These are phyloP conservation scores for Tillandsia leiboldiana DNA, from an alignment of 176 grass and related monocot species.

Conservation along the genomic window DNA sequence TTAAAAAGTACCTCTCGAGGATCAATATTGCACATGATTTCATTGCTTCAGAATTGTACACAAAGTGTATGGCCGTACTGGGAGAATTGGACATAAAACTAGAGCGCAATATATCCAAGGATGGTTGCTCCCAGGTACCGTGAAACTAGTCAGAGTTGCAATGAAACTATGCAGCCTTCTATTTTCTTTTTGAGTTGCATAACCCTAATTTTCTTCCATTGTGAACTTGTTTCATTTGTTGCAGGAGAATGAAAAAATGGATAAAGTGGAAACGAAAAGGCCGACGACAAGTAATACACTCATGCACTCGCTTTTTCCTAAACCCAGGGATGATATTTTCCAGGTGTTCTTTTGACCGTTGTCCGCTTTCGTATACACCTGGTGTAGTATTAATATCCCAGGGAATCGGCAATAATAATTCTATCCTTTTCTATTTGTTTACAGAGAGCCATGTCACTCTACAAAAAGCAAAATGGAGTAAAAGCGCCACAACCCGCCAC, in stretches of 20 bases:
- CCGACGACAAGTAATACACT: constrained; percentile 29
- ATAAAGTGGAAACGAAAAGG: constrained; percentile 30
- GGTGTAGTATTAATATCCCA: not conserved
- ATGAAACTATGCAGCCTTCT: not conserved
- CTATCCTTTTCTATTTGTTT: constrained; percentile 8
- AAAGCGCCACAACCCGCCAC: constrained; percentile 2
- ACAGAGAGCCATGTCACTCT: constrained; percentile 79
- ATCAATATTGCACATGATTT: constrained; percentile 57
- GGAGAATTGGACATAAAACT: constrained; percentile 36
- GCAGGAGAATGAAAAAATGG: constrained; percentile 28
- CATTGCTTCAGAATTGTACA: constrained; percentile 57
- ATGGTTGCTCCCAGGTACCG: constrained; percentile 20
- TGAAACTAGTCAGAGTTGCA: not conserved
- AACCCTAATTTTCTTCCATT: not conserved
- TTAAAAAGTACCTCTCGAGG: constrained; percentile 54
- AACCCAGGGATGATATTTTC: constrained; percentile 42
- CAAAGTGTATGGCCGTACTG: constrained; percentile 44
- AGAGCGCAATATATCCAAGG: not conserved
- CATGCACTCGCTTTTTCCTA: constrained; percentile 49
- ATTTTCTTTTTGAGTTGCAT: constrained; percentile 25
- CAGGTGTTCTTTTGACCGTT: constrained; percentile 32
- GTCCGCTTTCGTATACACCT: not conserved
- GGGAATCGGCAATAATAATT: not conserved
- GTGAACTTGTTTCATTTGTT: not conserved
- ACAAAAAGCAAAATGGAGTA: constrained; percentile 43